These are phyloP conservation scores for Bremia lactucae DNA, from an alignment of 352 stramenopile genomes.

Conservation along the genomic window DNA sequence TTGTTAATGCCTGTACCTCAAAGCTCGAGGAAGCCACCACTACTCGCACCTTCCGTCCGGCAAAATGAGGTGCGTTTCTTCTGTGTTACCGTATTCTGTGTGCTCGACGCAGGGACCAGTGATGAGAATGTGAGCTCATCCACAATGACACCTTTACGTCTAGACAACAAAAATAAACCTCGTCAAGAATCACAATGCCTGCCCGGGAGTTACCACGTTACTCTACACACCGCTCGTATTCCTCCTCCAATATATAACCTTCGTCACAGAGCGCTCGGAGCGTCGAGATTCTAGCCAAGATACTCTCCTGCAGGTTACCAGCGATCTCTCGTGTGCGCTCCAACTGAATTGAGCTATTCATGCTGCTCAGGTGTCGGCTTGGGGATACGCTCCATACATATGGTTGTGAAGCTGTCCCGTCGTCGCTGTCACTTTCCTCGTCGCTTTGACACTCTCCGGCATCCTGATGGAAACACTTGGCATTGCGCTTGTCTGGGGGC, in stretches of 20 bases:
- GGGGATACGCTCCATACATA: slow-evolving; percentile 16
- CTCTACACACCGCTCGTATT: slow-evolving; percentile 53
- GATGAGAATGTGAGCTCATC: slow-evolving; percentile 60
- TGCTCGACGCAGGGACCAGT: slow-evolving; percentile 11
- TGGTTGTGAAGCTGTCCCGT: slow-evolving; percentile 7
- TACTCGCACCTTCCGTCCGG: slow-evolving; percentile 20
- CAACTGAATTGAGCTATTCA: slow-evolving; percentile 11
- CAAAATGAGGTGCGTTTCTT: slow-evolving; percentile 21
- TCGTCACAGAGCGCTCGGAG: slow-evolving; percentile 64
- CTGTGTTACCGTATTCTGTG: slow-evolving; percentile 26
- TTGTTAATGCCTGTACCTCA: neutral
- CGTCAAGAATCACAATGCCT: neutral
- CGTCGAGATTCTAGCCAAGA: slow-evolving; percentile 61
- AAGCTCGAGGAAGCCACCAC: too few species aligned
- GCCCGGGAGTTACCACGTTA: too few species aligned
- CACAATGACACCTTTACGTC: slow-evolving; percentile 63
- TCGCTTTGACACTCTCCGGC: slow-evolving; percentile 14
- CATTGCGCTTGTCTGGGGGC: slow-evolving; percentile 24
- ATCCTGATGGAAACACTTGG: slow-evolving; percentile 16
- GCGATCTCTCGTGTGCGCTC: slow-evolving; percentile 32
- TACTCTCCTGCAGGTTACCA: slow-evolving; percentile 34
- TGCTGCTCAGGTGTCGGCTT: slow-evolving; percentile 8
- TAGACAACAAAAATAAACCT: slow-evolving; percentile 11
- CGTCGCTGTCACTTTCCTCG: slow-evolving; percentile 2
- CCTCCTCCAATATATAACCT: slow-evolving; percentile 66